phyloP scores from a whole-genome alignment of 2,329 filamentous ascomycete genomes.

The Hymenoscyphus albidus region DNA sequence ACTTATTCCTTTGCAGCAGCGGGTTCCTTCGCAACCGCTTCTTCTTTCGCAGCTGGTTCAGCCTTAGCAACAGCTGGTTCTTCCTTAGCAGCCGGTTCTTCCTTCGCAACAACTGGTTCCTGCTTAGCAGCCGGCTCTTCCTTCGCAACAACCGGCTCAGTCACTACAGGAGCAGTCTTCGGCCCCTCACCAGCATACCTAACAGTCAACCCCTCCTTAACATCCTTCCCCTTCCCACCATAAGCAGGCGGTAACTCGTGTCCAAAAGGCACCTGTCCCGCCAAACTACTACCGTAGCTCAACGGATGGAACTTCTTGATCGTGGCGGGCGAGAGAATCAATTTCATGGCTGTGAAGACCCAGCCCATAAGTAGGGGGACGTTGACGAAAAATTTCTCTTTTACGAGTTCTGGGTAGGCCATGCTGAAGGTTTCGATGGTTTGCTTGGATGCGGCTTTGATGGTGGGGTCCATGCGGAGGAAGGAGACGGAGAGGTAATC shows the following conservation, averaged over 20 bases:
- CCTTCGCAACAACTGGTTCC: background rate
- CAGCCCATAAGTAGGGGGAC: slow-evolving; percentile 87
- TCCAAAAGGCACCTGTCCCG: slow-evolving; percentile 58
- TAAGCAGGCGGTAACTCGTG: slow-evolving; percentile 69
- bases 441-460: slow-evolving; percentile 73
- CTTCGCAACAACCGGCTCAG: background rate
- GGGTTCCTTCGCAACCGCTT: background rate
- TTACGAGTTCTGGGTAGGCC: slow-evolving; percentile 85
- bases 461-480: slow-evolving; percentile 71
- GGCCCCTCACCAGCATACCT: slow-evolving; percentile 24
- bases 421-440: slow-evolving; percentile 77
- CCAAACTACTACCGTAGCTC: slow-evolving; percentile 67
- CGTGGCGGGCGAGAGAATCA: slow-evolving; percentile 69
- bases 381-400: slow-evolving; percentile 94
- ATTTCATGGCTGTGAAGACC: slow-evolving; percentile 71
- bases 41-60: background rate
- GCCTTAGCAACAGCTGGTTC: background rate
- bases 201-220: slow-evolving; percentile 34
- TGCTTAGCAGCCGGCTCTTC: background rate
- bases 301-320: slow-evolving; percentile 78
- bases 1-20: background rate
- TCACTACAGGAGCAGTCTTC: background rate
- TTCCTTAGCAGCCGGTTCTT: background rate
- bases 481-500: slow-evolving; percentile 89
- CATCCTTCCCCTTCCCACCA: slow-evolving; percentile 63